Evolutionary conservation across 768 basidiomycete genomes (phyloP), one percentile per base, ranked within the genome.

Genomic region (Podaxis sp.): DNA sequence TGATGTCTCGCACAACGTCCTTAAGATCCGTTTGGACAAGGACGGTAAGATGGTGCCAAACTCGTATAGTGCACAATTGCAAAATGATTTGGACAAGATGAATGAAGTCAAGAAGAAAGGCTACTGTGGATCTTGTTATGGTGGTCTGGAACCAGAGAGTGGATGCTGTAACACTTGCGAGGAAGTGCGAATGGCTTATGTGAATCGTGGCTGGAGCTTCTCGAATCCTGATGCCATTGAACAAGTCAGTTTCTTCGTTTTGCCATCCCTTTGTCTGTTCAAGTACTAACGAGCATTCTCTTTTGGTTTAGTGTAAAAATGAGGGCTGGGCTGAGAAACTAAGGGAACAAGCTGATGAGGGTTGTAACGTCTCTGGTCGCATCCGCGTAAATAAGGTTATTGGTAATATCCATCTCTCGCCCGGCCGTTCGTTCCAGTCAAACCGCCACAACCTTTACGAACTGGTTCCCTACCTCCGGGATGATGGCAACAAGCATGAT

Each of bases 101-200:
- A 87, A 85, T 65, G 79, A 86, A 63, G 76, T 80, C 71, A 81
- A 86, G 72, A 75, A 82, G 54, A 75, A 77, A 0, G 82, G 80
- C 63, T 96, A 94, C 72, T 99, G 96, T 76, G 97, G 97, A 3
- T 96, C 95, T 4, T 99, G 97, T 76, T 99, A 92, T 68, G 97
- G 97, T 62, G 97, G 94, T 61, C 66, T 84, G 26, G 85, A 83
- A 57, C 90, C 94, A 2, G 80, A 79, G 51, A 76, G 75, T 71
- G 95, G 95, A 4, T 99, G 97, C 76, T 99, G 97, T 76, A 93
- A 99, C 73, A 89, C 88, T 49, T 99, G 97, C 74, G 97, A 99
- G 71, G 90, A 95, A 0, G 97, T 99, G 26, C 85, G 97, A 48
- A 84, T 89, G 73, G 82, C 94, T 33, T 99, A 99, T 77, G 82